Evolutionary conservation across 192 early-diverging fungal genomes (phyloP).

Genomic region (Ambispora gerdemannii): DNA sequence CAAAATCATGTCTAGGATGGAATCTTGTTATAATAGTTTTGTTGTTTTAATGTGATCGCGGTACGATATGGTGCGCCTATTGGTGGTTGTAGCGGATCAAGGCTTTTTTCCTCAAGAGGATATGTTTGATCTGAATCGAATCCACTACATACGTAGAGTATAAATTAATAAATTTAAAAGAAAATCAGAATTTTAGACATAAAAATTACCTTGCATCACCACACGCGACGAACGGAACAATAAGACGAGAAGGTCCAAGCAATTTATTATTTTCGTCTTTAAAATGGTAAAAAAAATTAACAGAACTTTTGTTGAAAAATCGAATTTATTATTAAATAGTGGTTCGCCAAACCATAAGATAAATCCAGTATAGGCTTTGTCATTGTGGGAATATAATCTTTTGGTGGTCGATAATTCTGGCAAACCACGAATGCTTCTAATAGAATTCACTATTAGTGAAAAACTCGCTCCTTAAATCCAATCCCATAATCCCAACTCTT

Average conservation of each 20-base stretch:
- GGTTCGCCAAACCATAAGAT: conserved; percentile 55
- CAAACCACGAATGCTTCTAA: conserved; percentile 92
- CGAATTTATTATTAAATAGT: no score
- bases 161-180: not conserved
- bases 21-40: conserved; percentile 67
- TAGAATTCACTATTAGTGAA: not conserved
- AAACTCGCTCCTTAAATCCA: not conserved
- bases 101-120: conserved; percentile 49
- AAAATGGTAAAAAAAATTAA: not conserved
- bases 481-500: not conserved
- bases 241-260: conserved; percentile 67
- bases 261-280: conserved; percentile 56
- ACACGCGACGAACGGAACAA: conserved; percentile 89
- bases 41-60: conserved; percentile 71
- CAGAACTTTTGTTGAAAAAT: no score
- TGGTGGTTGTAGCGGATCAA: conserved; percentile 79
- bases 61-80: conserved; percentile 88
- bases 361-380: conserved; percentile 84
- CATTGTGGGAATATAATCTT: conserved; percentile 85
- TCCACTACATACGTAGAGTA: conserved; percentile 43
- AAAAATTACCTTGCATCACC: conserved; percentile 71
- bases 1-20: no score
- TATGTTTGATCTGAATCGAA: conserved; percentile 91
- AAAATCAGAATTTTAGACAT: conserved; percentile 8
- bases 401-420: conserved; percentile 82